A percentile compares a stretch with the other conserved stretches of the same genome.
phyloP scores from a whole-genome alignment of 768 basidiomycete genomes.

The Leccinum incarnatum region DNA sequence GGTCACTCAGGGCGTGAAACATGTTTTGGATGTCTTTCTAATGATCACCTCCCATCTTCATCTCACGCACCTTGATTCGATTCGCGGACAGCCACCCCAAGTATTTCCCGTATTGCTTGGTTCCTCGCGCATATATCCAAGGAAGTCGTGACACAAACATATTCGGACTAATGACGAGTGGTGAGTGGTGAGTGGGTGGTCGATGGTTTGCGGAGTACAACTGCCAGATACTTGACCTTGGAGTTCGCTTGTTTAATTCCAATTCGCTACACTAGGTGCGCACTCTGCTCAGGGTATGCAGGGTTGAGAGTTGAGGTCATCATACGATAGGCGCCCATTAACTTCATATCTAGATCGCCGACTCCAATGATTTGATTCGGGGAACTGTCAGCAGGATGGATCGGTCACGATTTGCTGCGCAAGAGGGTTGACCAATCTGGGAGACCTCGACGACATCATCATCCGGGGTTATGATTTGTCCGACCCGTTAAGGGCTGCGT shows the following conservation, averaged over 20 bases:
- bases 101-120: slow-evolving; percentile 1
- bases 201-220: too few species aligned
- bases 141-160: neutral
- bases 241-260: neutral
- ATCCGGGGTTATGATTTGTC: neutral
- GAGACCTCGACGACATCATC: neutral
- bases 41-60: neutral
- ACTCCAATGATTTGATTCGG: neutral
- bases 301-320: neutral
- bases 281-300: too few species aligned
- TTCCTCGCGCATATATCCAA: slow-evolving; percentile 1
- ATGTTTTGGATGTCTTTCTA: neutral
- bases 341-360: neutral
- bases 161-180: neutral
- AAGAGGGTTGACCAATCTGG: too few species aligned
- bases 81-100: neutral
- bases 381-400: neutral
- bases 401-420: neutral
- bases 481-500: neutral
- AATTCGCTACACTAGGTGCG: too few species aligned
- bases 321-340: neutral
- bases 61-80: neutral
- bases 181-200: neutral
- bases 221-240: neutral
- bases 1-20: neutral